These are phyloP conservation scores for Ashbya aceris DNA, from an alignment of 1,139 yeast species.

Conservation along the genomic window DNA sequence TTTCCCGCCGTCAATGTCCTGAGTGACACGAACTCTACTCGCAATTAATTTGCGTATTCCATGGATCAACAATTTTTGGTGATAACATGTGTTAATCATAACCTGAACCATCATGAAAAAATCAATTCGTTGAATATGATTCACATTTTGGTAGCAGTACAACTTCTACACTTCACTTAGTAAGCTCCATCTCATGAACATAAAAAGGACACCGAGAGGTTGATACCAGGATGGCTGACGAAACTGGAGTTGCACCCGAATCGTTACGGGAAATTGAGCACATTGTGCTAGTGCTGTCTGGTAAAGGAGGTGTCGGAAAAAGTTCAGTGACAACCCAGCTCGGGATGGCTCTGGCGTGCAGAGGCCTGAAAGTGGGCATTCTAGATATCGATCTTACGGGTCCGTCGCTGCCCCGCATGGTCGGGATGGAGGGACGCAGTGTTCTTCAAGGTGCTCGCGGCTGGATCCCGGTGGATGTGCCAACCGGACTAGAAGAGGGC, in stretches of 20 bases:
- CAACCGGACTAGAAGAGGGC: constrained; percentile 19
- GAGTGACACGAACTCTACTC: no score
- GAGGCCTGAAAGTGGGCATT: constrained; percentile 80
- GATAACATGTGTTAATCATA: no score
- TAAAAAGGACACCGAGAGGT: no score
- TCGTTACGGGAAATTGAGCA: constrained; percentile 62
- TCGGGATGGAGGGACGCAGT: constrained; percentile 74
- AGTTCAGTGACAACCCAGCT: constrained; percentile 92
- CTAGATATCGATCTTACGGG: constrained; percentile 94
- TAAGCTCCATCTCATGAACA: no score
- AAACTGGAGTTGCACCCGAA: constrained; percentile 30
- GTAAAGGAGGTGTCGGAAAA: constrained; percentile 98
- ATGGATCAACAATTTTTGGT: no score
- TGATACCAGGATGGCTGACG: no score
- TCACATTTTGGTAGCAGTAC: no score
- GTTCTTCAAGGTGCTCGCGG: constrained; percentile 77
- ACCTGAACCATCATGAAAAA: no score
- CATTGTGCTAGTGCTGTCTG: constrained; percentile 73
- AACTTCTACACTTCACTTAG: no score
- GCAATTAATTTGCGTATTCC: no score
- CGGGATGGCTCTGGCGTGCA: constrained; percentile 62
- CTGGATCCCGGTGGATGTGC: constrained; percentile 77
- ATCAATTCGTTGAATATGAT: no score
- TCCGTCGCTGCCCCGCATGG: constrained; percentile 93
- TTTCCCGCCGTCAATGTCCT: no score